phyloP scores from a whole-genome alignment of 805 yeast species.

The Pichia insulana region DNA sequence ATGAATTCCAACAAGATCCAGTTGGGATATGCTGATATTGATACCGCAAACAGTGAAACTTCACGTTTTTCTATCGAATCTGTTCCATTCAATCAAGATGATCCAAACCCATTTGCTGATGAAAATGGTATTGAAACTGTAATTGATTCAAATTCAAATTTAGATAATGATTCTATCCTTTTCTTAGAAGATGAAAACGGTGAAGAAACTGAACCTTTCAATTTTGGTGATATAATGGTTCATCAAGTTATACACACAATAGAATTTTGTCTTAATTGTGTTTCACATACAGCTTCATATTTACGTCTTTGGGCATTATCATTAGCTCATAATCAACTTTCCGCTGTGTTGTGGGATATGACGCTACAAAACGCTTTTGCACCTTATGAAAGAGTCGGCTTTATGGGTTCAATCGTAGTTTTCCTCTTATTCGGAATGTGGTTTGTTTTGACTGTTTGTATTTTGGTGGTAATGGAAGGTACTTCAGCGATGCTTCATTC shows the following conservation, averaged over 20 bases:
- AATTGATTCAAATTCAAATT: constrained; percentile 23
- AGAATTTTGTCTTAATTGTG: constrained; percentile 73
- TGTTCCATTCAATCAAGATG: neutral
- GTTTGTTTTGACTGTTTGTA: constrained; percentile 62
- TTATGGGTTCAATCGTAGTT: constrained; percentile 46
- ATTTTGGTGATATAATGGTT: constrained; percentile 62
- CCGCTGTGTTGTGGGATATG: constrained; percentile 70
- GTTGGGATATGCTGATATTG: constrained; percentile 44
- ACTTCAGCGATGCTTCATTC: constrained; percentile 80
- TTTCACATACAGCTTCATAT: constrained; percentile 73
- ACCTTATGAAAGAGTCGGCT: constrained; percentile 38
- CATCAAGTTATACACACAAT: constrained; percentile 77
- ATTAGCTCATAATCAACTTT: constrained; percentile 71
- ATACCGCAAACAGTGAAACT: constrained; percentile 12
- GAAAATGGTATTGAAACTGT: neutral
- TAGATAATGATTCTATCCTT: constrained; percentile 17
- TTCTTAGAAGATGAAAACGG: constrained; percentile 20
- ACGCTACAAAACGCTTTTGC: constrained; percentile 54
- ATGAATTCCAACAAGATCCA: constrained; percentile 43
- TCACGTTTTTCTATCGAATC: constrained; percentile 10
- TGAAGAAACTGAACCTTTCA: constrained; percentile 34
- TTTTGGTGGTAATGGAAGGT: constrained; percentile 72
- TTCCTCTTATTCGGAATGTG: constrained; percentile 63
- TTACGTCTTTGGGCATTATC: constrained; percentile 74
- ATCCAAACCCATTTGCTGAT: neutral